Percentiles rank a stretch among this genome's conserved stretches.
Evolutionary conservation across 768 basidiomycete genomes (phyloP).

Genomic region (Lactarius quietus): DNA sequence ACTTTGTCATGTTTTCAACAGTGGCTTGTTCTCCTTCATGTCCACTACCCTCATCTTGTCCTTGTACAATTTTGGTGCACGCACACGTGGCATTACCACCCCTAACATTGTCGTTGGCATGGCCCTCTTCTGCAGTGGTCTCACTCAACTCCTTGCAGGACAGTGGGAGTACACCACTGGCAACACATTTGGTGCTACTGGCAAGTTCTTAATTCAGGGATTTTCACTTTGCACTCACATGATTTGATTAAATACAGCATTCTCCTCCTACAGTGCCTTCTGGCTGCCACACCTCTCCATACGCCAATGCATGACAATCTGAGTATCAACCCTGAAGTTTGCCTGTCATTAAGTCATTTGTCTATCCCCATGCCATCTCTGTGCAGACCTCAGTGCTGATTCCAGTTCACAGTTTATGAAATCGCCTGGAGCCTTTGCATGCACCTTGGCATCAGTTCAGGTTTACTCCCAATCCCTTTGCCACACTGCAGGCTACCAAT

Average conservation of each 20-base stretch:
- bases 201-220: constrained; percentile 39
- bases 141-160: constrained; percentile 81
- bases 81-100: constrained; percentile 46
- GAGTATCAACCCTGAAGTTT: no score
- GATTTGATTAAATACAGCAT: constrained; percentile 51
- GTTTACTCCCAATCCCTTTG: constrained; percentile 95
- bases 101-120: constrained; percentile 82
- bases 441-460: constrained; percentile 87
- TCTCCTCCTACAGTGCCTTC: constrained; percentile 82
- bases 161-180: constrained; percentile 67
- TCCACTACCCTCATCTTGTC: constrained; percentile 81
- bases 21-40: constrained; percentile 80
- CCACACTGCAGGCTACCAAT: constrained; percentile 58
- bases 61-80: constrained; percentile 62
- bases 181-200: constrained; percentile 69
- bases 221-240: constrained; percentile 16
- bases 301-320: no score
- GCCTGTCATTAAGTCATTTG: no score
- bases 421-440: no score
- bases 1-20: constrained; percentile 47
- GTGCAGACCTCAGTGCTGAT: no score
- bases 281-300: no score
- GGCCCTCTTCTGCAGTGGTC: constrained; percentile 82
- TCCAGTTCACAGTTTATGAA: no score
- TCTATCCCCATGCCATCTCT: no score